These are phyloP conservation scores for Oenanthe sinensis DNA, from an alignment of 129 eudicot genomes.

Conservation along the genomic window DNA sequence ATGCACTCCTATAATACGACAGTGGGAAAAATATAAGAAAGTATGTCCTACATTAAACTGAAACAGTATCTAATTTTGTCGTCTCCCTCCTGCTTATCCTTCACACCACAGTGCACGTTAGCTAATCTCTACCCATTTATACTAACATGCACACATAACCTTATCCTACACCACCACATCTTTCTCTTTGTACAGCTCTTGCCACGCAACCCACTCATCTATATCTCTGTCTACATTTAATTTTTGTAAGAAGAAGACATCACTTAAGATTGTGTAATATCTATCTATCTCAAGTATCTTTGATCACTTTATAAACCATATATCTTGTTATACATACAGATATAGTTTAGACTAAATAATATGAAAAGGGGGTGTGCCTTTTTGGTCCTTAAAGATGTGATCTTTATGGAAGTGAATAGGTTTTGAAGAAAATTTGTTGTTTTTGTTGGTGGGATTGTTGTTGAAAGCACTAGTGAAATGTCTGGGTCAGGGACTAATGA, in stretches of 20 bases:
- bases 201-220: slow-evolving; percentile 1
- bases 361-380: background rate
- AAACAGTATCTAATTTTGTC: slow-evolving; percentile 21
- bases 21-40: background rate
- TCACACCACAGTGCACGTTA: slow-evolving; percentile 24
- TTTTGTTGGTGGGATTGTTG: slow-evolving; percentile 8
- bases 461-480: background rate
- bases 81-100: slow-evolving; percentile 20
- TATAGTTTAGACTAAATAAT: background rate
- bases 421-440: slow-evolving; percentile 5
- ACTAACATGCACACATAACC: slow-evolving; percentile 36
- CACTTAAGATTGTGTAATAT: background rate
- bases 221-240: slow-evolving; percentile 16
- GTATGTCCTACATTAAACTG: slow-evolving; percentile 3
- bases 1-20: background rate
- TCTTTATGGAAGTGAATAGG: background rate
- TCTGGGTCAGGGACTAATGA: slow-evolving; percentile 4
- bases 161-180: slow-evolving; percentile 26
- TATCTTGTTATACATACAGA: slow-evolving; percentile 4
- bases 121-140: slow-evolving; percentile 9
- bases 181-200: background rate
- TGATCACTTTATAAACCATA: background rate
- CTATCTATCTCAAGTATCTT: background rate
- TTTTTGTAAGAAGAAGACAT: background rate
- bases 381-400: background rate